These are phyloP conservation scores for Tetragonia tetragonoides DNA, from an alignment of 148 eudicot species.

Conservation along the genomic window DNA sequence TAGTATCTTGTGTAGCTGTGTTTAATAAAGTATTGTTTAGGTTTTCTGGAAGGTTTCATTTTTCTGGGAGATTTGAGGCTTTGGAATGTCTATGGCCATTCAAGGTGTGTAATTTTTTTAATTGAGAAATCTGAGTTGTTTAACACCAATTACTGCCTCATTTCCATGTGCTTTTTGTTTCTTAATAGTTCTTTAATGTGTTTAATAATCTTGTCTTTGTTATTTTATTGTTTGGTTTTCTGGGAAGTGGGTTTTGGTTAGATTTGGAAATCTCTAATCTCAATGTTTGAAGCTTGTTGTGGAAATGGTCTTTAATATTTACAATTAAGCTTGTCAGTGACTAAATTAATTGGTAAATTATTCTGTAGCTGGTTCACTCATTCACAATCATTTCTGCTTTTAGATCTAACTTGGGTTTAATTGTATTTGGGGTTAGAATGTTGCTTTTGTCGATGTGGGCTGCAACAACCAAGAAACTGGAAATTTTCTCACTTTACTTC, in stretches of 20 bases:
- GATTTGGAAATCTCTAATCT: neutral
- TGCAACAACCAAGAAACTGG: too few species aligned
- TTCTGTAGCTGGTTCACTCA: neutral
- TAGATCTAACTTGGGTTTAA: too few species aligned
- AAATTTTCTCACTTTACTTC: too few species aligned
- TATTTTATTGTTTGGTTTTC: too few species aligned
- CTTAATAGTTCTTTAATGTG: too few species aligned
- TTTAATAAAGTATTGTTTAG: neutral
- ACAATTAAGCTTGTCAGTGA: neutral
- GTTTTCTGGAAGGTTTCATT: neutral
- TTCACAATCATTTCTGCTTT: too few species aligned
- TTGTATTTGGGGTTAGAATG: too few species aligned
- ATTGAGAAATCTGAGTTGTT: too few species aligned
- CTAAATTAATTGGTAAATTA: too few species aligned
- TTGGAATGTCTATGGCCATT: neutral
- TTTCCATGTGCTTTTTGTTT: neutral
- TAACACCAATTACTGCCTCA: neutral
- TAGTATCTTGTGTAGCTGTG: neutral
- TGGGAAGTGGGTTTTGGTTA: neutral
- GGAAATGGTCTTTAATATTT: neutral
- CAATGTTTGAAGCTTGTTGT: neutral
- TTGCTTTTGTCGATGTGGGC: too few species aligned
- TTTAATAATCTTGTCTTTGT: too few species aligned
- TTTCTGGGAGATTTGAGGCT: neutral
- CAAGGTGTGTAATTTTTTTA: neutral